Evolutionary conservation across 257 asterid species (phyloP).

Genomic region (Nicotiana undulata): DNA sequence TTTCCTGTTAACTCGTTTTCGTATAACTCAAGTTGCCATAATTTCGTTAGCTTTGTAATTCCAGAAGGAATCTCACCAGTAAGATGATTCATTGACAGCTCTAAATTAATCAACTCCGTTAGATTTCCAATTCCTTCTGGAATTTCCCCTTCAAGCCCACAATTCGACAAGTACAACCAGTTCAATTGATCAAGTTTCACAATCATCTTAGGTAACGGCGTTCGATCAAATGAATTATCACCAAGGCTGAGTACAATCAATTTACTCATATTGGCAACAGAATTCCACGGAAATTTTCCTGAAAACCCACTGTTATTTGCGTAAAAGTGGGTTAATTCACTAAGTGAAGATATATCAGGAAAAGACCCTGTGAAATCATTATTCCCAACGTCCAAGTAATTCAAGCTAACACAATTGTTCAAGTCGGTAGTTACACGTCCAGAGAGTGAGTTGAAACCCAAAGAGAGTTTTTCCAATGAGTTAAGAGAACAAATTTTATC

Average conservation of each 20-base stretch:
- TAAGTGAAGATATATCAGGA: constrained; percentile 44
- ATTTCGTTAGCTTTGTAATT: constrained; percentile 48
- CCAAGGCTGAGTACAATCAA: constrained; percentile 61
- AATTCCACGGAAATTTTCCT: constrained; percentile 64
- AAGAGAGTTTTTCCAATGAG: constrained; percentile 51
- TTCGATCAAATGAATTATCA: constrained; percentile 45
- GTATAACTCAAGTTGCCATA: constrained; percentile 74
- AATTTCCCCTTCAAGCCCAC: constrained; percentile 58
- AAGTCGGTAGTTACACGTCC: constrained; percentile 39
- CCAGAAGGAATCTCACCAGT: constrained; percentile 61
- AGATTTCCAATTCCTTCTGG: constrained; percentile 73
- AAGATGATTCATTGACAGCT: constrained; percentile 43
- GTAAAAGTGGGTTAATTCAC: constrained; percentile 35
- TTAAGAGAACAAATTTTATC: constrained; percentile 42
- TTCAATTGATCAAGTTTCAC: constrained; percentile 29
- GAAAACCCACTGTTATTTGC: constrained; percentile 62
- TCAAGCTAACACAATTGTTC: constrained; percentile 39
- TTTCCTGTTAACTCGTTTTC: constrained; percentile 44
- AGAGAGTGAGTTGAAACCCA: constrained; percentile 42
- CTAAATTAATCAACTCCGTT: constrained; percentile 39
- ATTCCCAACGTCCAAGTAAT: constrained; percentile 58
- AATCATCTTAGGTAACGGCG: constrained; percentile 44
- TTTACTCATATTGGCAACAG: constrained; percentile 36
- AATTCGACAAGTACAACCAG: constrained; percentile 61
- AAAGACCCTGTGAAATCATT: constrained; percentile 48